These are phyloP conservation scores for Chrysanthemum seticuspe DNA, from an alignment of 129 eudicot species.

Conservation along the genomic window DNA sequence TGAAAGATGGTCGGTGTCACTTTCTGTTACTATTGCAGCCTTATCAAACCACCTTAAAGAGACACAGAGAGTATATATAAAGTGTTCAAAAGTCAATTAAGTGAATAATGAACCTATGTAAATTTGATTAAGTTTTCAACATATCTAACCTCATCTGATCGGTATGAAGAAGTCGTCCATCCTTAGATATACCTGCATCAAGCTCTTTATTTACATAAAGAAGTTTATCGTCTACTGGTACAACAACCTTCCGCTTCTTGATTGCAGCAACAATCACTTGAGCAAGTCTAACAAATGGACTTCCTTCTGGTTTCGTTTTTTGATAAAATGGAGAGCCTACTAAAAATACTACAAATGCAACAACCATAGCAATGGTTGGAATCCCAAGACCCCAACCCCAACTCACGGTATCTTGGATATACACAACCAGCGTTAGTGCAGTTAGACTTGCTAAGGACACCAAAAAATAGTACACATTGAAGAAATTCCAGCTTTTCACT, in stretches of 20 bases:
- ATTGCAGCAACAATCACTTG: constrained; percentile 38
- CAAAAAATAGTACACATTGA: constrained; percentile 33
- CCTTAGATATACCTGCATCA: constrained; percentile 33
- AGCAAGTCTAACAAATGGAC: constrained; percentile 39
- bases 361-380: constrained; percentile 35
- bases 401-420: constrained; percentile 38
- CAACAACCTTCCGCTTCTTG: constrained; percentile 26
- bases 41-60: constrained; percentile 66
- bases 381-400: constrained; percentile 51
- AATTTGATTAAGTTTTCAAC: neutral
- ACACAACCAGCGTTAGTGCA: constrained; percentile 38
- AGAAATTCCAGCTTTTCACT: constrained; percentile 35
- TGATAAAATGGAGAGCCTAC: constrained; percentile 36
- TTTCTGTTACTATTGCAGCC: constrained; percentile 51
- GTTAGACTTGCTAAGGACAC: constrained; percentile 25
- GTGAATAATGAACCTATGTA: neutral
- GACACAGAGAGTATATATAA: neutral
- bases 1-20: constrained; percentile 35
- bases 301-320: constrained; percentile 35
- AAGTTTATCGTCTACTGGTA: constrained; percentile 23
- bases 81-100: neutral
- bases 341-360: constrained; percentile 27
- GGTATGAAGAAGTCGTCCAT: constrained; percentile 40
- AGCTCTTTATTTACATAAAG: constrained; percentile 37
- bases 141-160: constrained; percentile 30